These are phyloP conservation scores for Allodekkera sacchari DNA, from an alignment of 805 yeast genomes.

Conservation along the genomic window DNA sequence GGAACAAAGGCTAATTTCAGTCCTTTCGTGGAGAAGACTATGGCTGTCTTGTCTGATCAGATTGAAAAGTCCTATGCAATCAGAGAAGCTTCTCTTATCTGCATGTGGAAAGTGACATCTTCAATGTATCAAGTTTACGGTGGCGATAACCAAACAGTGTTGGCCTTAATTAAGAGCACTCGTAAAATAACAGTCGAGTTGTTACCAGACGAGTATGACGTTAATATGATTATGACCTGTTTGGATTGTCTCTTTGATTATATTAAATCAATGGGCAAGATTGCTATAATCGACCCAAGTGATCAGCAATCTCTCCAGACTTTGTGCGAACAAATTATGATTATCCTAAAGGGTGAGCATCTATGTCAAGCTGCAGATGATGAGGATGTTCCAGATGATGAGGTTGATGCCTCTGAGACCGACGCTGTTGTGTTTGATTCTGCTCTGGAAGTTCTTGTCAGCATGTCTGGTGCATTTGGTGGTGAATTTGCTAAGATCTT, in stretches of 20 bases:
- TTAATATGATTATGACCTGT: conserved; percentile 70
- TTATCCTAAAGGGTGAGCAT: conserved; percentile 74
- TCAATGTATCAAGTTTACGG: conserved; percentile 55
- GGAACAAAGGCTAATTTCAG: conserved; percentile 80
- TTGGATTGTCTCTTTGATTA: conserved; percentile 68
- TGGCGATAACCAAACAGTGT: conserved; percentile 43
- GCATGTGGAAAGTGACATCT: conserved; percentile 76
- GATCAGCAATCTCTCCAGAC: conserved; percentile 50
- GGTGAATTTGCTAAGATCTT: conserved; percentile 68
- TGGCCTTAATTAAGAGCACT: conserved; percentile 54
- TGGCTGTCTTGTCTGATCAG: conserved; percentile 58
- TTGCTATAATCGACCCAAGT: conserved; percentile 55
- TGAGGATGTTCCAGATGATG: conserved; percentile 26
- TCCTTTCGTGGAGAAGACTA: conserved; percentile 64
- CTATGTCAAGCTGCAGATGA: conserved; percentile 68
- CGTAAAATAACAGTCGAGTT: conserved; percentile 56
- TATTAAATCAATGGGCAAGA: conserved; percentile 62
- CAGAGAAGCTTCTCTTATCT: conserved; percentile 75
- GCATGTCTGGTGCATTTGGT: conserved; percentile 69
- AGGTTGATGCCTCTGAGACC: conserved; percentile 38
- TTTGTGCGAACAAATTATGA: conserved; percentile 63
- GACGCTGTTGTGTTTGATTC: conserved; percentile 74
- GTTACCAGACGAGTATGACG: conserved; percentile 75
- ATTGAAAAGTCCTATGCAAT: conserved; percentile 84
- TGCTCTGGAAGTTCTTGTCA: conserved; percentile 77